Evolutionary conservation across 225 moss, liverwort and hornwort species (phyloP).

Genomic region (Pleurozium schreberi): DNA sequence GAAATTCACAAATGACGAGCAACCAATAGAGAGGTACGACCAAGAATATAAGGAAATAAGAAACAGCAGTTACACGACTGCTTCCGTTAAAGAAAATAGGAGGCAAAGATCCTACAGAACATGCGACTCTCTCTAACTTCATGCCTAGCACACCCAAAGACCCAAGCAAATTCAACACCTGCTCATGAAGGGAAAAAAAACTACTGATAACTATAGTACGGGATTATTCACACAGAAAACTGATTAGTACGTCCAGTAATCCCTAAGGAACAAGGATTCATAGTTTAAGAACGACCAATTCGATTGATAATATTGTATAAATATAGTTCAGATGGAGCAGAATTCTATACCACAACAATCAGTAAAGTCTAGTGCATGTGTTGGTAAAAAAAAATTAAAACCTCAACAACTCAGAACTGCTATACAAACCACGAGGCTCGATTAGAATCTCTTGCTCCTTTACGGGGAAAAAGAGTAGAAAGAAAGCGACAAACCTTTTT

Average conservation of each 20-base stretch:
- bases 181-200: not conserved
- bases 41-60: not conserved
- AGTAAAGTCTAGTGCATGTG: not conserved
- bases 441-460: too few species aligned
- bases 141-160: not conserved
- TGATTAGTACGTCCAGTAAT: not conserved
- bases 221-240: not conserved
- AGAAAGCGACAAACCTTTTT: slow-evolving; percentile 45
- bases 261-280: not conserved
- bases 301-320: not conserved
- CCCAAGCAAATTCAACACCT: not conserved
- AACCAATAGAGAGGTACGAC: not conserved
- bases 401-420: not conserved
- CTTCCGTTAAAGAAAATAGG: not conserved
- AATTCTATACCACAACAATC: not conserved
- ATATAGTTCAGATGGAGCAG: not conserved
- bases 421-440: not conserved
- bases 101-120: not conserved
- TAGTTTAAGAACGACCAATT: not conserved
- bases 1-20: not conserved
- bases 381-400: not conserved
- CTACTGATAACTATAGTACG: not conserved
- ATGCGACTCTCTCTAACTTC: not conserved
- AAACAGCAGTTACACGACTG: not conserved
- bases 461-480: not conserved